Evolutionary conservation across 495 filamentous ascomycete genomes (phyloP), one percentile per base, ranked within the genome.

Genomic region (Cryomyces antarcticus): DNA sequence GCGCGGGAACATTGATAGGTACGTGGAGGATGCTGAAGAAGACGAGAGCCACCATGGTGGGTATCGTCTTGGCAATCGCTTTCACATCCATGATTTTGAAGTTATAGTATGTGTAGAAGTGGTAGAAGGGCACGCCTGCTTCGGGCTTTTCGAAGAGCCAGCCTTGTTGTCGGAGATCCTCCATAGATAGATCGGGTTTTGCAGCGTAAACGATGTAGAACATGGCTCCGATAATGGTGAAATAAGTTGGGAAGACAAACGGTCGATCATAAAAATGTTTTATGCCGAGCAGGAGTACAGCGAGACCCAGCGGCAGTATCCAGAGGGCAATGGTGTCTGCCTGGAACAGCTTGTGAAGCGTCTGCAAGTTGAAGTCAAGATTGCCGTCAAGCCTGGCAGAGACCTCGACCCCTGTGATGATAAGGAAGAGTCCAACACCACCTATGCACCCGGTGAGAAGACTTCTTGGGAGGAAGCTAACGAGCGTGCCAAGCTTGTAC

Each of bases 1-100:
- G 58, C 3, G 89, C 86, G 5, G 89, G 89, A 12, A 96, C 83
- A 57, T 97, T 96, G 60, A 97, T 97, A 0, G 89, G 92, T 6
- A 96, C 89, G 56, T 97, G 92, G 9, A 97, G 72, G 37, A 97
- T 75, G 36, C 88, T 88, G 55, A 97, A 97, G 66, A 97, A 96
- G 0, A 92, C 94, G 44, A 97, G 62, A 2, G 92, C 89, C 57
- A 96, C 80, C 87, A 96, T 96, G 7, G 92, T 85, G 0, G 92
- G 89, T 17, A 93, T 68, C 0, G 79, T 85, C 42, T 81, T 75
- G 27, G 67, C 57, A 45, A 97, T 68, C 24, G 92, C 89, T 17
- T 62, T 62, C 81, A 83, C 93, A 52, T 92, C 70, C 11, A 53
- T 51, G 4, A 24, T 24, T 24, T 24, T 24, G 17, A 24, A 24